A percentile compares a stretch with the other conserved stretches of the same genome.
phyloP scores from a whole-genome alignment of 2,329 filamentous ascomycete species.

The Myotisia sp. region DNA sequence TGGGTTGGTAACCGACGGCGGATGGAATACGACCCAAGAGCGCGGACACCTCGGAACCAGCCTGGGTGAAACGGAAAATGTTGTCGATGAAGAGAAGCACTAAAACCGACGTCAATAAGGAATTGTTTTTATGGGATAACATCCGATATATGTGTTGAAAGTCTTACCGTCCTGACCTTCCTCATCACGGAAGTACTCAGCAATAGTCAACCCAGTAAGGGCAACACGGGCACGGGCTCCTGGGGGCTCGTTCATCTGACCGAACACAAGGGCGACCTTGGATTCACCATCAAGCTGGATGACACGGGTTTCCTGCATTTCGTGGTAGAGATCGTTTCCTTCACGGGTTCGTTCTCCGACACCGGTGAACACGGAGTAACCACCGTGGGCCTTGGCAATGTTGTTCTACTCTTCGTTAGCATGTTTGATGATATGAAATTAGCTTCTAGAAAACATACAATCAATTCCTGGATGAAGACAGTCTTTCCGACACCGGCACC shows the following conservation, averaged over 20 bases:
- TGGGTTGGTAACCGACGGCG: constrained; percentile 99
- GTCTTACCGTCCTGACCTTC: constrained; percentile 79
- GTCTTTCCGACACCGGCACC: constrained; percentile 99
- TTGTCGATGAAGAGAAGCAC: constrained; percentile 99
- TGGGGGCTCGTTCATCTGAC: constrained; percentile 99
- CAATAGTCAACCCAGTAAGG: constrained; percentile 60
- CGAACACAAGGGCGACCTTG: constrained; percentile 98
- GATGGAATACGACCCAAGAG: constrained; percentile 98
- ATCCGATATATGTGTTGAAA: too few species aligned
- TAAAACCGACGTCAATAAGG: constrained; percentile 20
- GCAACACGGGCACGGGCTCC: constrained; percentile 99
- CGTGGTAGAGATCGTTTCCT: constrained; percentile 99
- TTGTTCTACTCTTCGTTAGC: constrained; percentile 57
- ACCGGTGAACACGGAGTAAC: constrained; percentile 99
- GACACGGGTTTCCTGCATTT: constrained; percentile 99
- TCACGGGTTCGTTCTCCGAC: constrained; percentile 99
- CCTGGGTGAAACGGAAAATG: constrained; percentile 99
- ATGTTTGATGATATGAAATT: constrained; percentile 3
- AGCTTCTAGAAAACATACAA: constrained; percentile 41
- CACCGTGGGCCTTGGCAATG: constrained; percentile 99
- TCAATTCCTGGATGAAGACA: constrained; percentile 99
- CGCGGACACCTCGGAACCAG: constrained; percentile 99
- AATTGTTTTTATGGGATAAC: neutral
- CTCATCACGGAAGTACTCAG: constrained; percentile 67
- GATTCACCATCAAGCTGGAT: constrained; percentile 98